Conservation (phyloP, 2,329 filamentous ascomycete species). For the Diaporthe vexans region DNA sequence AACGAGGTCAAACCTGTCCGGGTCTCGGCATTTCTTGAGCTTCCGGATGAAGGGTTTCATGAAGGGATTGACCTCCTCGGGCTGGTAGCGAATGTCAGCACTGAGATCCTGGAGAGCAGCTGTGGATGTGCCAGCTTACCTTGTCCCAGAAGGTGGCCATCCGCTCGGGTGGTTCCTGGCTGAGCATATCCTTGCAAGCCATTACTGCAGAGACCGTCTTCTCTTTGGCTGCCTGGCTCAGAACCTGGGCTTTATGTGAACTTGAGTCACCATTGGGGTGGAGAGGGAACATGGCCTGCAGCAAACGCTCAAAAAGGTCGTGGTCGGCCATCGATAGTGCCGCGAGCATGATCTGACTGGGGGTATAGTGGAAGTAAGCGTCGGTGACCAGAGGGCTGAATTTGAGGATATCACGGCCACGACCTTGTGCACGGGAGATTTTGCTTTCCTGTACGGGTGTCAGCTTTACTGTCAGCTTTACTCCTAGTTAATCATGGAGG, state of each 20-base stretch:
- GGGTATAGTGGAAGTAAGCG: constrained; percentile 96
- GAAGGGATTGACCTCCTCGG: constrained; percentile 60
- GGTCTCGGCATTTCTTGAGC: constrained; percentile 80
- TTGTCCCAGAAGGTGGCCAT: constrained; percentile 68
- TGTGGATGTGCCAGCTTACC: constrained; percentile 52
- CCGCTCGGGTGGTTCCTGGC: constrained; percentile 69
- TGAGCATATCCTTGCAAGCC: constrained; percentile 67
- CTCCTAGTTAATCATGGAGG: too few species aligned
- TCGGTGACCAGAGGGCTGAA: constrained; percentile 89
- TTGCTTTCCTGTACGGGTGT: constrained; percentile 51
- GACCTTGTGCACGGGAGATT: constrained; percentile 75
- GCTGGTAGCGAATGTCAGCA: constrained; percentile 54
- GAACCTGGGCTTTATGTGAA: constrained; percentile 56
- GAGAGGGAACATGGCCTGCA: constrained; percentile 57
- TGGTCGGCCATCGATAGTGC: constrained; percentile 82
- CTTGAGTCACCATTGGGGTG: constrained; percentile 37
- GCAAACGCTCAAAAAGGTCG: constrained; percentile 66
- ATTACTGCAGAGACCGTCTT: constrained; percentile 54
- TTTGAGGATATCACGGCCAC: constrained; percentile 80
- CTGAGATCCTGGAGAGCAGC: constrained; percentile 35
- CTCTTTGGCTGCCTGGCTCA: constrained; percentile 47
- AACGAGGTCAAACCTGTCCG: constrained; percentile 80
- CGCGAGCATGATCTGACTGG: constrained; percentile 92
- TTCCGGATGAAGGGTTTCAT: constrained; percentile 76
- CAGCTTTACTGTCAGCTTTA: not conserved